Evolutionary conservation across 257 asterid genomes (phyloP), one percentile per base, ranked within the genome.

Genomic region (Nicotiana tomentosiformis): DNA sequence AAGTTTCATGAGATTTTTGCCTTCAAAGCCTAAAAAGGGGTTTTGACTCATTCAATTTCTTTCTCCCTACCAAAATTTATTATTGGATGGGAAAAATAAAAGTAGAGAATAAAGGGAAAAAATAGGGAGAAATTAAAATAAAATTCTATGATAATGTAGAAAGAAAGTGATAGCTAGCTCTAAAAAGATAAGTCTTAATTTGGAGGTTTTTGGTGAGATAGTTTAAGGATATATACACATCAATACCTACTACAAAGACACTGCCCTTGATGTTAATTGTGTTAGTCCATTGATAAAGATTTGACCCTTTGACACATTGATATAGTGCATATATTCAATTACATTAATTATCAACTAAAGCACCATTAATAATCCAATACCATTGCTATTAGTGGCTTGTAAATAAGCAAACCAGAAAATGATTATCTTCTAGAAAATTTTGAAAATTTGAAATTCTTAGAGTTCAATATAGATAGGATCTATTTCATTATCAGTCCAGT

Each of bases 211-310:
- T 46, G 61, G 8, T 49, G 39, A 74, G 62, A 74, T 51, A 43
- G 49, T 29, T 49, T 6, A 23, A 49, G 79, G 20, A 49, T 14
- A 74, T 23, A 46, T 72, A 46, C 61, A 72, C 79, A 72, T 74
- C 79, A 74, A 12, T 74, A 74, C 79, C 62, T 74, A 74, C 78
- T 72, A 72, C 78, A 9, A 70, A 43, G 37, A 43, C 33, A 70
- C 46, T 70, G 14, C 14, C 62, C 61, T 72, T 72, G 26, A 72
- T 72, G 61, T 72, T 43, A 43, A 43, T 43, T 72, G 79, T 72
- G 61, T 46, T 49, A 74, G 23, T 74, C 79, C 62, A 74, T 23
- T 49, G 26, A 23, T 74, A 23, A 74, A 74, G 61, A 74, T 74
- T 3, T 74, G 17, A 46, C 6, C 39, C 23, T 72, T 66, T 66